Percentiles rank a stretch among this genome's conserved stretches.
These are phyloP conservation scores for Eutrema heterophyllum DNA, from an alignment of 345 rosid species.

Conservation along the genomic window DNA sequence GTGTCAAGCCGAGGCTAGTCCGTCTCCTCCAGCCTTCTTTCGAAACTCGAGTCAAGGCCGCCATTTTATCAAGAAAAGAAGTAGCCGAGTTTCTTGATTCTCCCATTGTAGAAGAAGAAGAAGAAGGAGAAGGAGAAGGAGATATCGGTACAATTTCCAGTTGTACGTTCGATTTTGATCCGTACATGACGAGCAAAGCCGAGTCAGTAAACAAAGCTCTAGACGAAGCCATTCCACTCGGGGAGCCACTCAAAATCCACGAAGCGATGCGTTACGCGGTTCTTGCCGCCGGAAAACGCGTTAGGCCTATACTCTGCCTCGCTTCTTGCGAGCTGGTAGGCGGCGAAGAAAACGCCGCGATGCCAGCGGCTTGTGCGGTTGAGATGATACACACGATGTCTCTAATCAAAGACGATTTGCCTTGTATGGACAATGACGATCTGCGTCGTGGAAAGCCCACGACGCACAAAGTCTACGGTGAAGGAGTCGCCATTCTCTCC, in stretches of 20 bases:
- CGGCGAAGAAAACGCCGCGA: constrained; percentile 36
- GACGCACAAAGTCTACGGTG: constrained; percentile 49
- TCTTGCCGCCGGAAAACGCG: constrained; percentile 60
- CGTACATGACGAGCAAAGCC: constrained; percentile 57
- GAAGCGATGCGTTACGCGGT: constrained; percentile 78
- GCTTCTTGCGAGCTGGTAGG: constrained; percentile 68
- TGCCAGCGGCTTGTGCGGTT: constrained; percentile 63
- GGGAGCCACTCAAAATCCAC: constrained; percentile 42
- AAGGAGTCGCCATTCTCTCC: constrained; percentile 49
- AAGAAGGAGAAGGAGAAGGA: constrained; percentile 31
- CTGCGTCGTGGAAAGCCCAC: constrained; percentile 62
- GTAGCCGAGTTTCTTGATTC: constrained; percentile 21
- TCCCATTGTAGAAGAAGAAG: constrained; percentile 32
- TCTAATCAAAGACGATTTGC: constrained; percentile 66
- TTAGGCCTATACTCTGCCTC: constrained; percentile 54
- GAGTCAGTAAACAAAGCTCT: constrained; percentile 47
- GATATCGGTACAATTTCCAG: neutral
- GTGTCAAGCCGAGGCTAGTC: constrained; percentile 10
- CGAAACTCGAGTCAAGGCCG: neutral
- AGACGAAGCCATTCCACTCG: constrained; percentile 45
- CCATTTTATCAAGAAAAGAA: constrained; percentile 25
- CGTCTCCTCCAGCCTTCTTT: constrained; percentile 24
- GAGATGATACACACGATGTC: constrained; percentile 80
- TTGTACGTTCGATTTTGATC: constrained; percentile 50
- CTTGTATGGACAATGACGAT: constrained; percentile 69